Conservation (phyloP, 768 basidiomycete species). For the Pisolithus albus region DNA sequence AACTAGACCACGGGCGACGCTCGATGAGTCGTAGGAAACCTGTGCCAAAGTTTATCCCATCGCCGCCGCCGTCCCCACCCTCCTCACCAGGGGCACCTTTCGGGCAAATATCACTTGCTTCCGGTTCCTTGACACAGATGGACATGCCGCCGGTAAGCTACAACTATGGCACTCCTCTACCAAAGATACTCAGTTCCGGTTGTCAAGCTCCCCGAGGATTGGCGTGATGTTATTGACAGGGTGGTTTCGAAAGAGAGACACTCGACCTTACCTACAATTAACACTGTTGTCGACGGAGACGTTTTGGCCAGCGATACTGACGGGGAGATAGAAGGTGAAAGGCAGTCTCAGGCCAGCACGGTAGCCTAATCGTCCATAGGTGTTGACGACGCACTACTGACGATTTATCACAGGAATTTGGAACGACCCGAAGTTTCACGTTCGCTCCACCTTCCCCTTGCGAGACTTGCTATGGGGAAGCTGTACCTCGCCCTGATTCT, state of each 20-base stretch:
- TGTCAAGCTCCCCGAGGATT: conserved; percentile 29
- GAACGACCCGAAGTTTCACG: conserved; percentile 23
- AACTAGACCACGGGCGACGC: conserved; percentile 23
- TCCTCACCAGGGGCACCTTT: conserved; percentile 30
- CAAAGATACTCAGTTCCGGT: conserved; percentile 2
- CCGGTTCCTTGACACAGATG: conserved; percentile 9
- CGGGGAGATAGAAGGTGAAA: conserved; percentile 22
- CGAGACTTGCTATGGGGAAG: conserved; percentile 29
- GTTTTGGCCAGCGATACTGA: conserved; percentile 18
- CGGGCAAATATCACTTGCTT: conserved; percentile 25
- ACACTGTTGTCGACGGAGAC: conserved; percentile 27
- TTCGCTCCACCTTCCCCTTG: conserved; percentile 30
- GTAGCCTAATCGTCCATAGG: conserved; percentile 25
- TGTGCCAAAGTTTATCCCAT: conserved; percentile 59
- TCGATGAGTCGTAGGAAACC: conserved; percentile 67
- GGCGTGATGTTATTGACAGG: conserved; percentile 30
- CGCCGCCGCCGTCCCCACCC: conserved; percentile 42
- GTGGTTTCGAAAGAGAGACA: conserved; percentile 26
- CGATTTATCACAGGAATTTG: conserved; percentile 28
- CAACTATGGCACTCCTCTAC: conserved; percentile 1
- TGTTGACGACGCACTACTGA: conserved; percentile 20
- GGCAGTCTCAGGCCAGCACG: conserved; percentile 28
- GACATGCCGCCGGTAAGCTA: conserved; percentile 29
- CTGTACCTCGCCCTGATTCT: conserved; percentile 29
- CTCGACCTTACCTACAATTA: conserved; percentile 26